Base-by-base conservation (phyloP, 208 protist genomes). In the Tritrichomonas musculus region DNA sequence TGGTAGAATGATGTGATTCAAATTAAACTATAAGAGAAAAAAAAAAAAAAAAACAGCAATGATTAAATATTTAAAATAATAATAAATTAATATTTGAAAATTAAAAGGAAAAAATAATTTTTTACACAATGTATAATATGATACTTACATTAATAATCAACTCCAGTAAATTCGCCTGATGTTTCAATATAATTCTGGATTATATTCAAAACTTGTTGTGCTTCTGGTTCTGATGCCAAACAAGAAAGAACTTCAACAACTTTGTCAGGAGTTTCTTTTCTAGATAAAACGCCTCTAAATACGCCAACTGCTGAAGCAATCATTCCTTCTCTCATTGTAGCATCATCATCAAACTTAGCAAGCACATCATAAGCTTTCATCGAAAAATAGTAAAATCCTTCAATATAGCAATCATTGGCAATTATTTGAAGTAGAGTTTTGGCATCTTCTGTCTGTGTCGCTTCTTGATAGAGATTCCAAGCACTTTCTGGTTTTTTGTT, bases 311-410 rank as follows among this genome's bases (percentile, higher is more conserved):
- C 55, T 1, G 50, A 66, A 44, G 82, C 82, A 53, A 57, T 92
- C 55, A 69, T 92, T 41, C 82, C 82, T 92, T 92, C 50, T 47
- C 66, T 92, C 55, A 92, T 41, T 69, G 60, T 50, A 27, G 30
- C 36, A 20, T 57, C 33, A 30, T n/a, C 47, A 2, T 92, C 82
- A 11, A 57, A 92, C 4, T 25, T 50, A 11, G 47, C 44, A 17
- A 92, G 41, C 0, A 66, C 50, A 17, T 64, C 41, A 30, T 69
- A 92, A 2, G 82, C 82, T 30, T 92, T 92, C 50, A 66, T 66
- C 14, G 82, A 44, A 36, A 69, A 92, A 57, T 92, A 92, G 33
- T 66, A 92, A 30, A 25, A 5, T 44, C 82, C 82, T 27, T 41
- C 25, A 5, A n/a, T 64, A 30, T 92, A 92, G 33, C 82, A 92